Evolutionary conservation across 192 early-diverging fungal species (phyloP), one percentile per base, ranked within the genome.

Genomic region (Endogone sp.): DNA sequence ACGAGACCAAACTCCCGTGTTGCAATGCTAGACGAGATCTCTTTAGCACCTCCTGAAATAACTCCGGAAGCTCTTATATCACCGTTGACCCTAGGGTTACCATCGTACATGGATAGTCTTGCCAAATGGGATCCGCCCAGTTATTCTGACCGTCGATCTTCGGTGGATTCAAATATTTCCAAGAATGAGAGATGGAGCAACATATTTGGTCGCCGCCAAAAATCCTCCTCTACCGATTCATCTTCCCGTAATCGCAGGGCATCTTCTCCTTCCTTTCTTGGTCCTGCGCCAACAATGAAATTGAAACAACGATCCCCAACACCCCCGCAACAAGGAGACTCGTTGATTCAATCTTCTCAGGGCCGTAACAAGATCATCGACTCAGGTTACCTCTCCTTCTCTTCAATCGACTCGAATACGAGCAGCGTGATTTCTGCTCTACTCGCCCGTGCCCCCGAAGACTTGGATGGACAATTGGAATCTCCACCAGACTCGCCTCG

Each of bases 171-270:
- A 23, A 30, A 29, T 26, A 60, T 25, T 23, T n/a, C 28, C 11
- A 31, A 63, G 3, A 30, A 26, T 16, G 62, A 44, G 8, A 66
- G 59, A 54, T 44, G 66, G 22, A 56, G 26, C 3, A 61, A 32
- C 24, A 72, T 72, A 29, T 72, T 72, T 61, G 37, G 27, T 21
- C 56, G 32, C 28, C 29, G 60, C 24, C 64, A 30, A 22, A 72
- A 71, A 49, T 66, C 70, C 28, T 22, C 11, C 24, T 44, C 54
- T 56, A 57, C 32, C 11, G 55, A 57, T n/a, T 13, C 23, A 29
- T 10, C 44, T 3, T 57, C 58, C 65, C 28, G n/a, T 9, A 56
- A 29, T 67, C 9, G 65, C 23, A 64, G 63, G 13, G 3, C 54
- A 32, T 56, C 44, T 60, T 30, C 29, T 25, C 65, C 44, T 58